Percentiles rank a stretch among this genome's conserved stretches.
phyloP scores from a whole-genome alignment of 1,284 basidiomycete genomes.

The Vanrija pseudolonga region DNA sequence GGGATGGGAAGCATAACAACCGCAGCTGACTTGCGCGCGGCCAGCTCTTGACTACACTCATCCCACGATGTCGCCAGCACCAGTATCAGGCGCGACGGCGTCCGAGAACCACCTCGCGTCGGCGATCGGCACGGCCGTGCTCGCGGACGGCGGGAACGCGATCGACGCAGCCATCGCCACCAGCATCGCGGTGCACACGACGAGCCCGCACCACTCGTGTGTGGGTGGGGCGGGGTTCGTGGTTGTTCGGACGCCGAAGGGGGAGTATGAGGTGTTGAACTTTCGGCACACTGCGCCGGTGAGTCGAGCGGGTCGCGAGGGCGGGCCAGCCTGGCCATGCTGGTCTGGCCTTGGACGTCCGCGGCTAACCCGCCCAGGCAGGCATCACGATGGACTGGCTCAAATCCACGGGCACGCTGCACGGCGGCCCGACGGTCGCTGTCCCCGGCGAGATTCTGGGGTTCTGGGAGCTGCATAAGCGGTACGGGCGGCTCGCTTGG shows the following conservation, averaged over 20 bases:
- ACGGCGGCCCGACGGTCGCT: conserved; percentile 32
- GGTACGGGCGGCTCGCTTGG: conserved; percentile 29
- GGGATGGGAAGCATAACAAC: no score
- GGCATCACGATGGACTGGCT: conserved; percentile 12
- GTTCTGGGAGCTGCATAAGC: conserved; percentile 25
- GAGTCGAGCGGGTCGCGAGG: conserved; percentile 3
- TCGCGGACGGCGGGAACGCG: conserved; percentile 30
- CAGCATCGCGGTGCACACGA: conserved; percentile 52
- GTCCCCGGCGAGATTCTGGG: conserved; percentile 36
- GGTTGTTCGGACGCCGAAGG: conserved; percentile 16
- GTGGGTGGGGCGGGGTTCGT: conserved; percentile 40
- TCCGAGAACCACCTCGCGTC: conserved; percentile 26
- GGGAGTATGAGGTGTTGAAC: conserved; percentile 23
- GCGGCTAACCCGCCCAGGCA: background rate
- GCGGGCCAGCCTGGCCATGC: no score
- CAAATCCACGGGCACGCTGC: conserved; percentile 13
- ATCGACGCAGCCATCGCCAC: conserved; percentile 42
- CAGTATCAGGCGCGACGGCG: conserved; percentile 19
- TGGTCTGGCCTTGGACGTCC: background rate
- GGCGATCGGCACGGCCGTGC: conserved; percentile 23
- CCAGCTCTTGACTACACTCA: no score
- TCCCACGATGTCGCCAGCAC: no score
- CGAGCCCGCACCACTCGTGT: conserved; percentile 54
- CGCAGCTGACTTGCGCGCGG: no score
- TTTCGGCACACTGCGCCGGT: conserved; percentile 34